These are phyloP conservation scores for Diaporthe humulicola DNA, from an alignment of 2,329 filamentous ascomycete genomes.

Conservation along the genomic window DNA sequence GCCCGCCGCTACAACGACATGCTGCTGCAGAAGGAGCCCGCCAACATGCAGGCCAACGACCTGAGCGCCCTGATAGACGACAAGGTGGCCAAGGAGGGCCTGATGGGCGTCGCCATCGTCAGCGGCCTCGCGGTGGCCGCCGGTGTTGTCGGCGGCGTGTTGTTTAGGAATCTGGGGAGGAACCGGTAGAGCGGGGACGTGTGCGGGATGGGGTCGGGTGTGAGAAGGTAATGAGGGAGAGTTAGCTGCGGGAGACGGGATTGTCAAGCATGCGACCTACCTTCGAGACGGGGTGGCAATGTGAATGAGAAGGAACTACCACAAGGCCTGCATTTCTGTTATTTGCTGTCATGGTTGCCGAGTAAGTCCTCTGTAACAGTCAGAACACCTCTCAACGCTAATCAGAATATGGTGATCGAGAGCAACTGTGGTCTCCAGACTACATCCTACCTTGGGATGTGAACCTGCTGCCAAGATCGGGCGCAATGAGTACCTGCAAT, in stretches of 20 bases:
- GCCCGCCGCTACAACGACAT: constrained; percentile 95
- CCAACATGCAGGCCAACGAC: constrained; percentile 91
- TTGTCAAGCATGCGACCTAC: background rate
- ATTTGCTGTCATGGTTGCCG: constrained; percentile 7
- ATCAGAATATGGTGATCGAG: background rate
- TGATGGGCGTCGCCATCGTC: constrained; percentile 95
- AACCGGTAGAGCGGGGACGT: constrained; percentile 57
- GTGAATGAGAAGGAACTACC: background rate
- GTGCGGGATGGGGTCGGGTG: background rate
- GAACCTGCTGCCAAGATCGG: background rate
- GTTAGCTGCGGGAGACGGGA: background rate
- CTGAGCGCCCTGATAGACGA: constrained; percentile 92
- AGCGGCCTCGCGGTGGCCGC: constrained; percentile 93
- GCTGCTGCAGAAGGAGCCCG: constrained; percentile 89
- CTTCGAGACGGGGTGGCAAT: background rate
- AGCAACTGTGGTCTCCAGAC: background rate
- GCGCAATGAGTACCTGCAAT: no score
- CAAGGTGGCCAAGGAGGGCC: constrained; percentile 92
- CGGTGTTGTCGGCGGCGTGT: constrained; percentile 89
- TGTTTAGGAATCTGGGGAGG: constrained; percentile 82
- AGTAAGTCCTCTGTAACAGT: constrained; percentile 4
- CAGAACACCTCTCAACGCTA: background rate
- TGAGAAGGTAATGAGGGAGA: background rate
- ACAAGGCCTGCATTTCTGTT: constrained; percentile 3
- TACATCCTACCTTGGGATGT: no score